Conservation (phyloP, 352 stramenopile species). For the Pythium inflatum region DNA sequence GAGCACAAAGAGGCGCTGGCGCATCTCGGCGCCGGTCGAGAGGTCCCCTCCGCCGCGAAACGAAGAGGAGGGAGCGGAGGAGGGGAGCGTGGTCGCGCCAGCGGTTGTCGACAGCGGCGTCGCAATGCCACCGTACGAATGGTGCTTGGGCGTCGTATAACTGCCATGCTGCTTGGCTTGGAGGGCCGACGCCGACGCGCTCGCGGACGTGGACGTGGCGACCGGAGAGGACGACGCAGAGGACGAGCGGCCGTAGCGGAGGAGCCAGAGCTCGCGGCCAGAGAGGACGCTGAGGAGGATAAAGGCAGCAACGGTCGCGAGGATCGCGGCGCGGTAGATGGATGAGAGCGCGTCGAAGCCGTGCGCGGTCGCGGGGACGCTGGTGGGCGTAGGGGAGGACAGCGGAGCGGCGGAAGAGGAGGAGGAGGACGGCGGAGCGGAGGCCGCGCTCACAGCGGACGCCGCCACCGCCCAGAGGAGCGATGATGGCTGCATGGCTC, state of each 20-base stretch:
- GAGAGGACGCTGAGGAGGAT: slow-evolving; percentile 61
- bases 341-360: slow-evolving; percentile 44
- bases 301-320: slow-evolving; percentile 66
- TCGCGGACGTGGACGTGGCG: not conserved
- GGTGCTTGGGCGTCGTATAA: slow-evolving; percentile 15
- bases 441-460: not conserved
- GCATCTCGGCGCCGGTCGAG: slow-evolving; percentile 78
- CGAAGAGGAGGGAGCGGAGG: not conserved
- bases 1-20: slow-evolving; percentile 73
- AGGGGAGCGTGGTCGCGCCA: not conserved
- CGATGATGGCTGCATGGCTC: not conserved
- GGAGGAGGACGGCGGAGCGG: not conserved
- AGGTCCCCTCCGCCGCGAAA: slow-evolving; percentile 11
- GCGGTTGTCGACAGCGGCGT: slow-evolving; percentile 1
- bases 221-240: not conserved
- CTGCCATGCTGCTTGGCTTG: slow-evolving; percentile 5
- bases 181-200: not conserved
- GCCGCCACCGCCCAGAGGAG: slow-evolving; percentile 10
- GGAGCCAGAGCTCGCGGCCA: slow-evolving; percentile 52
- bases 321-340: slow-evolving; percentile 51
- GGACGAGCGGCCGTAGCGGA: slow-evolving; percentile 40
- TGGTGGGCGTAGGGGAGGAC: slow-evolving; percentile 16
- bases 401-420: not conserved
- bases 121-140: slow-evolving; percentile 18
- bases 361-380: slow-evolving; percentile 26